Evolutionary conservation across 208 protist species (phyloP), one percentile per base, ranked within the genome.

Genomic region (Sergeia podlipaevii): DNA sequence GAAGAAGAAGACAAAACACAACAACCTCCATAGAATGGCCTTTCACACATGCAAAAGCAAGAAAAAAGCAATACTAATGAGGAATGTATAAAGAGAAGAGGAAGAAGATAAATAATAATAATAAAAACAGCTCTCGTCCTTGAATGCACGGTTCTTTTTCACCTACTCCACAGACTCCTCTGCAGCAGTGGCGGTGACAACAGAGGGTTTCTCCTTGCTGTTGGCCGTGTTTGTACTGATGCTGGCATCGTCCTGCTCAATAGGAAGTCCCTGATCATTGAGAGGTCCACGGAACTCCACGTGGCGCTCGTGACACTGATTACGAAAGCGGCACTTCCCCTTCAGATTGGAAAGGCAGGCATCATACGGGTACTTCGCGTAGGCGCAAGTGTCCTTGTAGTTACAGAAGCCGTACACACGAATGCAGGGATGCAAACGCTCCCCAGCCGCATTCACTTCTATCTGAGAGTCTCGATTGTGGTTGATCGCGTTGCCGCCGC

Each of bases 381-480:
- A 95, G 24, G 87, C 71, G 43, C 87, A 95, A 41, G 59, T 77
- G 7, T 80, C 75, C 54, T 85, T 83, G 76, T 95, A 95, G 68
- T 95, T 91, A 63, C 87, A 95, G 71, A 77, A 88, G 38, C 83
- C 80, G 55, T 95, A 95, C 32, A 95, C 87, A 37, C 87, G 87
- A 34, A 91, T 76, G 60, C 87, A 95, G 21, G 87, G 87, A 63
- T 95, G 87, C 33, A 91, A 59, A 13, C 80, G 77, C 49, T 90
- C 80, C 15, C 76, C 76, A 43, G 73, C 52, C 21, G 65, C 77
- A 37, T 77, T 82, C 23, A 70, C 21, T 46, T 80, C 76, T 23
- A 77, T 50, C n/a, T 30, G 7, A 11, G 46, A 11, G 24, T 32
- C 46, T 10, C 7, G 46, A 6, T 51, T 7, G 24, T 8, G n/a